Base-by-base conservation (phyloP, 2,329 filamentous ascomycete species). In the Pseudogymnoascus sp. region DNA sequence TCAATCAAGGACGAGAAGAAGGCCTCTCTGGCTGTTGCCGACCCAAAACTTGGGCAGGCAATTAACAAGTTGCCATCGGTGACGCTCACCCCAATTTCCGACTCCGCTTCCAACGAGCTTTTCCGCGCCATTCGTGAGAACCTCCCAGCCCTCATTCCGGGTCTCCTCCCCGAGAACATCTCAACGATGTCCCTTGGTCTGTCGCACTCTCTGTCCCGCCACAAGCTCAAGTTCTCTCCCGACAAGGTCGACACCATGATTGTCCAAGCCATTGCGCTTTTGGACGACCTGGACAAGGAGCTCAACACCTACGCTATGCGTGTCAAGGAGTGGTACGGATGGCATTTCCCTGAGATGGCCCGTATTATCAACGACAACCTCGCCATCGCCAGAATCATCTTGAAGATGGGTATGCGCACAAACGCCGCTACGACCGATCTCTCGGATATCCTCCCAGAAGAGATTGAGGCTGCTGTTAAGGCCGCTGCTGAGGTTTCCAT, bases 171-270 rank as follows among this genome's bases (percentile, higher is more conserved):
- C 61, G 85, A 91, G 72, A 93, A 95, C 74, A 86, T 97, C 74
- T 89, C 91, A 74, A 95, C 92, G 72, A 97, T 97, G 90, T 88
- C 91, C 24, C 85, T 99, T 65, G 95, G 95, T 86, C 87, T 99
- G 61, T 96, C 93, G 37, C 95, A 99, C 80, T 97, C 93, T 63
- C 87, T 99, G 72, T 96, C 93, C 59, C 88, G 93, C 68, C 93
- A 99, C 81, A 97, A 96, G 83, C 86, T 99, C 74, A 97, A 97
- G 82, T 99, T 99, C 80, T 96, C 91, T 7, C 89, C 93, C 64
- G 93, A 99, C 75, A 99, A 99, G 83, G 93, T 99, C 70, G 95
- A 99, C 75, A 95, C 95, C 61, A 99, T 99, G 95, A 96, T 99
- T 74, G 93, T 99, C 64, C 95, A 99, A 79, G 93, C 93, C 64